Evolutionary conservation across 2,329 filamentous ascomycete genomes (phyloP).

Genomic region (Aspergillus nomiae): DNA sequence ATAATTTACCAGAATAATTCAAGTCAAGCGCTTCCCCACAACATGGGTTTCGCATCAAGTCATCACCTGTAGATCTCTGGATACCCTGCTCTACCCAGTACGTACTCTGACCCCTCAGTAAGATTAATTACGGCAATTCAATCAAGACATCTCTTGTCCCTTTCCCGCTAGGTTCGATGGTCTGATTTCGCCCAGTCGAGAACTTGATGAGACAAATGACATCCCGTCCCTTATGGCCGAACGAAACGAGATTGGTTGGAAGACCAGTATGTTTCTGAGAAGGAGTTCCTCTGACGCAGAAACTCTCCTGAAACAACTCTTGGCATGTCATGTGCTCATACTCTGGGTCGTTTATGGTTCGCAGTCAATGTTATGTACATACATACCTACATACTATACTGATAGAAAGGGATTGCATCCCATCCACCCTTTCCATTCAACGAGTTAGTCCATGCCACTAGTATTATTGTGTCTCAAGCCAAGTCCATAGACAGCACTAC

Average conservation of each 20-base stretch:
- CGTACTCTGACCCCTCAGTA: constrained; percentile 3
- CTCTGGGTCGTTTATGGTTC: background rate
- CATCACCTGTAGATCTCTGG: constrained; percentile 12
- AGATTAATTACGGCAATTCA: background rate
- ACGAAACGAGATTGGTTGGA: background rate
- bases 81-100: background rate
- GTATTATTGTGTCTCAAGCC: too few species aligned
- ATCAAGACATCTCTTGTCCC: background rate
- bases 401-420: background rate
- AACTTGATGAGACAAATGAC: constrained; percentile 2
- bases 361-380: background rate
- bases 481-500: background rate
- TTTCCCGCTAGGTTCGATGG: constrained; percentile 2
- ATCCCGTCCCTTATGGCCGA: background rate
- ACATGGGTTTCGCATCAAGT: constrained; percentile 13
- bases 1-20: constrained; percentile 2
- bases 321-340: background rate
- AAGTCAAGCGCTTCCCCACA: constrained; percentile 16
- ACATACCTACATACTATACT: background rate
- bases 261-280: background rate
- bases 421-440: background rate
- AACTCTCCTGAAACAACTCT: background rate
- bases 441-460: background rate
- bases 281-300: background rate
- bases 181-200: constrained; percentile 16